Percentiles rank a stretch among this genome's conserved stretches.
phyloP scores from a whole-genome alignment of 2,329 filamentous ascomycete genomes.

The Tolypocladium inflatum region DNA sequence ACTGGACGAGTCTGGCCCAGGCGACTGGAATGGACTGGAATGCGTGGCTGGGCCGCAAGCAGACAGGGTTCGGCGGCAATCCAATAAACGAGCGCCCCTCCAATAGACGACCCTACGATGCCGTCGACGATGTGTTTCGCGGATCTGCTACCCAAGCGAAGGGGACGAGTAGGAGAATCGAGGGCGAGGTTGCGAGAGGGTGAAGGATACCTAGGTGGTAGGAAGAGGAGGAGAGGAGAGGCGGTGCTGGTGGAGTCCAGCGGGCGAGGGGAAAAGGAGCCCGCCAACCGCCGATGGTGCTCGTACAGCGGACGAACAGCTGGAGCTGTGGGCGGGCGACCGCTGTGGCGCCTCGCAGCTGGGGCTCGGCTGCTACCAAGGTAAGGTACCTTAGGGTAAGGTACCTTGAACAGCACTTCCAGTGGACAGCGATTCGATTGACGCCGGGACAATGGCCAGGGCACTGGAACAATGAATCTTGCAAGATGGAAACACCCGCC shows the following conservation, averaged over 20 bases:
- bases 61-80: not conserved
- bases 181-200: not conserved
- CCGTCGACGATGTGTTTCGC: not conserved
- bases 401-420: too few relatives aligned
- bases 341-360: not conserved
- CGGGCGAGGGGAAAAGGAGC: constrained; percentile 1
- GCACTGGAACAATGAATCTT: not conserved
- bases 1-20: not conserved
- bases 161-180: not conserved
- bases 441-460: not conserved
- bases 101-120: not conserved
- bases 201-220: not conserved
- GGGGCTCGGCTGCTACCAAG: not conserved
- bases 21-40: constrained; percentile 6
- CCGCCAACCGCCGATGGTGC: not conserved
- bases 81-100: not conserved
- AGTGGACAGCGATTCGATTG: too few relatives aligned
- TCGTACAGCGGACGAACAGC: not conserved
- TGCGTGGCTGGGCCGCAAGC: constrained; percentile 7
- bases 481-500: not conserved
- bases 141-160: not conserved
- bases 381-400: too few relatives aligned
- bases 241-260: not conserved
- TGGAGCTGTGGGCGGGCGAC: too few relatives aligned
- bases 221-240: constrained; percentile 1